phyloP scores from a whole-genome alignment of 2,329 filamentous ascomycete genomes.

The Fusarium sp. region DNA sequence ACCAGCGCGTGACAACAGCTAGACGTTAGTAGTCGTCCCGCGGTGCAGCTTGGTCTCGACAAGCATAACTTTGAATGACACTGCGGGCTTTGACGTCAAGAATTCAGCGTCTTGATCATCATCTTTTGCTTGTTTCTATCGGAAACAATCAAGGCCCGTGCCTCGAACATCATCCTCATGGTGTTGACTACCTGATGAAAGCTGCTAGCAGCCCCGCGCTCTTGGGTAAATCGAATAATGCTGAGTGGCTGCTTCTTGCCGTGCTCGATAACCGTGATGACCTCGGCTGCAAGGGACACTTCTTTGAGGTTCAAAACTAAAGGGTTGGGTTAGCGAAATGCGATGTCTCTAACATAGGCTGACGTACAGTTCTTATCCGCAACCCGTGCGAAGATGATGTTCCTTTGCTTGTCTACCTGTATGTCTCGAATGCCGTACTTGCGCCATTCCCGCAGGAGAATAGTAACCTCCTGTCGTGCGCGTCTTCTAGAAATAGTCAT shows the following conservation, averaged over 20 bases:
- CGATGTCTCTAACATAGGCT: background rate
- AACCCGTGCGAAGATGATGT: slow-evolving; percentile 82
- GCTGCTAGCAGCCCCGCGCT: slow-evolving; percentile 89
- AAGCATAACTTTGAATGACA: background rate
- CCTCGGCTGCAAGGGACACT: slow-evolving; percentile 86
- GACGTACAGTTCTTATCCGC: slow-evolving; percentile 80
- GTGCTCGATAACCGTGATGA: slow-evolving; percentile 90
- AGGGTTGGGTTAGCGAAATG: slow-evolving; percentile 37
- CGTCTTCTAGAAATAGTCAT: slow-evolving; percentile 75
- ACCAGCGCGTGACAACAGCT: slow-evolving; percentile 4
- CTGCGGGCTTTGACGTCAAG: slow-evolving; percentile 48
- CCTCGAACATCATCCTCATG: slow-evolving; percentile 74
- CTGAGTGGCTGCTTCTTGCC: slow-evolving; percentile 80
- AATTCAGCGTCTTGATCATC: slow-evolving; percentile 76
- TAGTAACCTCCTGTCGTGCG: slow-evolving; percentile 80
- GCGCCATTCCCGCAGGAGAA: slow-evolving; percentile 82
- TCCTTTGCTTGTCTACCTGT: slow-evolving; percentile 80
- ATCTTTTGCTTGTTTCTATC: slow-evolving; percentile 75
- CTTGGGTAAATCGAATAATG: slow-evolving; percentile 87
- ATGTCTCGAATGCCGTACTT: slow-evolving; percentile 84
- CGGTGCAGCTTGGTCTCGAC: background rate
- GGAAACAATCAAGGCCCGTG: slow-evolving; percentile 73
- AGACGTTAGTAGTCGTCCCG: background rate
- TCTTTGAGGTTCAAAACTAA: slow-evolving; percentile 83
- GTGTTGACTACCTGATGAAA: slow-evolving; percentile 87